Base-by-base conservation (phyloP, 139 green algal genomes). In the Desmodesmus armatus region DNA sequence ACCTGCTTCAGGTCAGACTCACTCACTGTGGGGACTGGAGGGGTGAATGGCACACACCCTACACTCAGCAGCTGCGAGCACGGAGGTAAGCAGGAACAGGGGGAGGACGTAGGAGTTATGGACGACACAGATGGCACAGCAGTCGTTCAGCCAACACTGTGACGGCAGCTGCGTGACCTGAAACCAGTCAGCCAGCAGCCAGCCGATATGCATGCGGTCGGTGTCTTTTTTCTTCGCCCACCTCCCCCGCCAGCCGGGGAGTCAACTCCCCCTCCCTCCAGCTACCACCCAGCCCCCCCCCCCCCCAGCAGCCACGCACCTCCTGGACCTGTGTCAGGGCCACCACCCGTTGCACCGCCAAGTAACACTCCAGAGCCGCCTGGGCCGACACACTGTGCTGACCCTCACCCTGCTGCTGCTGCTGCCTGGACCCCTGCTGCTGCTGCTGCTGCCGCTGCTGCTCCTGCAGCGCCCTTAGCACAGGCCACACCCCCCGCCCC, bases 271-370 rank as follows among this genome's bases (percentile, higher is more conserved):
- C n/a, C n/a, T n/a, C n/a, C n/a, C n/a, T n/a, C n/a, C n/a, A n/a
- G n/a, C n/a, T n/a, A n/a, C n/a, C n/a, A n/a, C n/a, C n/a, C n/a
- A n/a, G n/a, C 69, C 29, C 69, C 44, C 1, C 91, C 89, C 1
- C 51, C 40, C 3, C 44, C 9, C 65, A 92, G 83, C 72, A 86
- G 76, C 86, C 87, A 81, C 39, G 62, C 49, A 93, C 78, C 84
- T 94, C 84, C n/a, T 89, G 72, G 53, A 96, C 58, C 80, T 96
- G 94, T 37, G 90, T 70, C 78, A 96, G 72, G 7, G 90, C 90
- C 43, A 95, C 89, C 51, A 96, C 89, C 2, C 89, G 87, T 70
- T 92, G 83, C n/a, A 96, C 89, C 15, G 81, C 51, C 27, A 93
- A 84, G 87, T 91, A 88, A 0, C 82, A 79, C 19, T 87, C 87